Base-by-base conservation (phyloP, 495 filamentous ascomycete genomes). In the Hypoxylon lienhwacheense region DNA sequence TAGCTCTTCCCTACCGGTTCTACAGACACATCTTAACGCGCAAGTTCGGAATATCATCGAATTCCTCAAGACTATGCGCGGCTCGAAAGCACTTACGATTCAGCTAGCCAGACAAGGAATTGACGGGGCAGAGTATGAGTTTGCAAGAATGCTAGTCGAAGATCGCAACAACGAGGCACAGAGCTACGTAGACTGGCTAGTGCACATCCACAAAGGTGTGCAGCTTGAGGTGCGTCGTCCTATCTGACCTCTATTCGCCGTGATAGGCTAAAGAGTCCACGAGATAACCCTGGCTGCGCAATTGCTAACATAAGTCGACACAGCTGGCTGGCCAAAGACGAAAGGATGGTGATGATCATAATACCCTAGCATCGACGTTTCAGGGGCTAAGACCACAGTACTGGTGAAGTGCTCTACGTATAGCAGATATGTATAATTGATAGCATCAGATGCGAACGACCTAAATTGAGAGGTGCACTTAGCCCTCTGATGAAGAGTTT, bases 171-270 rank as follows among this genome's bases (percentile, higher is more conserved):
- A 95, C 57, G 93, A 99, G 71, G 93, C 93, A 24, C 89, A 92
- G 70, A 92, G 87, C 60, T 97, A 99, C 73, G 93, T 97, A 12
- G 93, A 99, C 72, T 99, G 93, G 93, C 71, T 99, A 69, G 93
- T 99, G 45, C 90, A 96, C 72, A 75, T 97, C 40, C 93, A 99
- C 66, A 85, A 91, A 59, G 85, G 87, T 64, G 89, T 97, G 53
- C 91, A 95, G 67, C 72, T 96, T 49, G 92, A 97, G 79, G 85
- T 86, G 66, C 70, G 81, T 73, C 25, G 5, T 45, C 40, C 25
- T 44, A n/a, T 10, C 32, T 24, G 12, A 35, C 8, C 34, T 2
- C 25, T 54, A 29, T 31, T 26, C 28, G 48, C 21, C 12, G 15
- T 16, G 14, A 44, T 51, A 32, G 10, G 34, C 45, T 37, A 41